A percentile compares a stretch with the other conserved stretches of the same genome.
These are phyloP conservation scores for Neurospora tetrasperma DNA, from an alignment of 495 filamentous ascomycete species.

Conservation along the genomic window DNA sequence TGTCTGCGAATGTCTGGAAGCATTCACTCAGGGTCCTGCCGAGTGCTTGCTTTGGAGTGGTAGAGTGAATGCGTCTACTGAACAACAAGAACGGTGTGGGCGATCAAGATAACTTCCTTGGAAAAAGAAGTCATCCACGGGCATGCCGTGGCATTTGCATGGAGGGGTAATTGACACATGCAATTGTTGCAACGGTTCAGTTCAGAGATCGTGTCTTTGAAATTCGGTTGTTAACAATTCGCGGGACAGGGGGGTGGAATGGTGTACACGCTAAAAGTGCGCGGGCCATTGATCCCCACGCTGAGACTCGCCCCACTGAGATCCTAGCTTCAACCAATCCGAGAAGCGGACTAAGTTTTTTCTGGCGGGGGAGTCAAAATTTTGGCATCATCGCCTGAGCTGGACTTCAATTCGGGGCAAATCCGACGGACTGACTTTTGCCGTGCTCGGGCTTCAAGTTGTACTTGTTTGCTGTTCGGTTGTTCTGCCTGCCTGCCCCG, in stretches of 20 bases:
- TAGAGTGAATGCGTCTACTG: background rate
- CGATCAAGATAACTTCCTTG: background rate
- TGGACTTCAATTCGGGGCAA: slow-evolving; percentile 7
- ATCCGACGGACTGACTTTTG: background rate
- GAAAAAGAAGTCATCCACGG: background rate
- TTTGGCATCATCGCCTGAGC: slow-evolving; percentile 18
- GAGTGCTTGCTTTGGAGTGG: background rate
- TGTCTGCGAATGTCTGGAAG: background rate
- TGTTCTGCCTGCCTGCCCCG: background rate
- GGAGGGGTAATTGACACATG: background rate
- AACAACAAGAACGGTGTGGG: background rate
- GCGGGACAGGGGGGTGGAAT: background rate
- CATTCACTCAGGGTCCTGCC: background rate
- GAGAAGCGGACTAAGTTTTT: slow-evolving; percentile 11
- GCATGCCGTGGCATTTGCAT: background rate
- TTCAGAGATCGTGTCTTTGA: background rate
- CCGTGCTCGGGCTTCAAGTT: background rate
- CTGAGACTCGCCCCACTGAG: background rate
- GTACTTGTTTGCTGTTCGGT: background rate
- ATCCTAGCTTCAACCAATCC: slow-evolving; percentile 12
- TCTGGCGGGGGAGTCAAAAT: slow-evolving; percentile 24
- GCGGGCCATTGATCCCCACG: background rate
- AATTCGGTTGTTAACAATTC: background rate
- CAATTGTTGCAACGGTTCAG: background rate
- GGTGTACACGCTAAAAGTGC: background rate